Evolutionary conservation across 805 yeast species (phyloP).

Genomic region (Schwanniomyces sp.): DNA sequence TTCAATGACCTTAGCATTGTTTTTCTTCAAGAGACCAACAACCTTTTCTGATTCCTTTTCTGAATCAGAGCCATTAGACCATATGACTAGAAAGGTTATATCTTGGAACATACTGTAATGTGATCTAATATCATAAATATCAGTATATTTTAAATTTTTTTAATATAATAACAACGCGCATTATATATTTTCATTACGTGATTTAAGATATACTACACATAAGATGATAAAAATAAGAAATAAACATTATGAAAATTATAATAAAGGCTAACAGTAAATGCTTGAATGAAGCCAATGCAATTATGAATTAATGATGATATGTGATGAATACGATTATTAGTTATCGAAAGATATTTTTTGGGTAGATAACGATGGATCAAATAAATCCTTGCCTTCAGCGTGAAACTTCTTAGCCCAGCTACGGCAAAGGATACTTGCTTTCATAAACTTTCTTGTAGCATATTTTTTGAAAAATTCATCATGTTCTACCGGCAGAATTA

Average conservation of each 20-base stretch:
- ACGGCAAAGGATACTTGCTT: constrained; percentile 76
- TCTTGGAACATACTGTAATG: neutral
- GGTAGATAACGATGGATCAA: constrained; percentile 22
- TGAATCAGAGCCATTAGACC: neutral
- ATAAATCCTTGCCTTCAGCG: constrained; percentile 44
- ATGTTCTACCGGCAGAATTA: constrained; percentile 78
- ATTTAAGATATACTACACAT: neutral
- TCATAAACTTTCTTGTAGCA: constrained; percentile 84
- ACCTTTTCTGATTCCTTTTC: neutral
- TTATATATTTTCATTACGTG: neutral
- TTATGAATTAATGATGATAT: neutral
- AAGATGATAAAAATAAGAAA: constrained; percentile 1
- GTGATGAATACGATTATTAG: neutral
- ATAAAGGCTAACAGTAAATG: neutral
- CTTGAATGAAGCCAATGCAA: neutral
- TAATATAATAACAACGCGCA: neutral
- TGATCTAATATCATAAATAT: neutral
- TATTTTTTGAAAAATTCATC: constrained; percentile 94
- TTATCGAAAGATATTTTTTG: constrained; percentile 17
- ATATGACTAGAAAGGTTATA: neutral
- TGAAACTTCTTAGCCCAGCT: constrained; percentile 75
- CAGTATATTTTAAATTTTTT: neutral
- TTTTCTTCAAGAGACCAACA: constrained; percentile 3
- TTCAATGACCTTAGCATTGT: constrained; percentile 21
- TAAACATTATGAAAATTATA: constrained; percentile 1